Percentiles rank a stretch among this genome's conserved stretches.
These are phyloP conservation scores for Monosporascus sp. DNA, from an alignment of 2,329 filamentous ascomycete species.

Conservation along the genomic window DNA sequence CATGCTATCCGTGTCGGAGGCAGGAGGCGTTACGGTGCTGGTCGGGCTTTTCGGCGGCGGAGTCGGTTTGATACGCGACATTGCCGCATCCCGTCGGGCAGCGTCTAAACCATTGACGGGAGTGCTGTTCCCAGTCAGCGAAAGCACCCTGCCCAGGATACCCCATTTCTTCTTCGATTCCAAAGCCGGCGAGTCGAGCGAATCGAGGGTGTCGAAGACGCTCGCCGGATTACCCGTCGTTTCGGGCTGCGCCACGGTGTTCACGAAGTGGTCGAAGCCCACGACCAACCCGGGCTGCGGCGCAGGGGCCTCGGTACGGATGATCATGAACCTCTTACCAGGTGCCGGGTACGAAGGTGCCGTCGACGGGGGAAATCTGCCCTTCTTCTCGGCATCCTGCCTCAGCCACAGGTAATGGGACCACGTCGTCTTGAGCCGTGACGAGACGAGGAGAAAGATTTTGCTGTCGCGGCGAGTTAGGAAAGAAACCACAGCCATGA, in stretches of 20 bases:
- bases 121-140: slow-evolving; percentile 31
- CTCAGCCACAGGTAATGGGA: slow-evolving; percentile 73
- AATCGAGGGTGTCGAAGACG: slow-evolving; percentile 20
- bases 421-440: slow-evolving; percentile 68
- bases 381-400: slow-evolving; percentile 54
- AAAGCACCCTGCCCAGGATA: slow-evolving; percentile 58
- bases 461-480: slow-evolving; percentile 41
- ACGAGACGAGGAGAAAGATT: slow-evolving; percentile 63
- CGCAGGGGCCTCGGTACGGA: slow-evolving; percentile 64
- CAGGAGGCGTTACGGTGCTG: slow-evolving; percentile 26
- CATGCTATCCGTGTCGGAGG: slow-evolving; percentile 48
- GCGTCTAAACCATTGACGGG: slow-evolving; percentile 44
- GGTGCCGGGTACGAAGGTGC: slow-evolving; percentile 81
- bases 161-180: slow-evolving; percentile 54
- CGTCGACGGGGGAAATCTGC: slow-evolving; percentile 60
- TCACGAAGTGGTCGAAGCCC: slow-evolving; percentile 43
- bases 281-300: slow-evolving; percentile 43
- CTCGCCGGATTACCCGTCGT: slow-evolving; percentile 14
- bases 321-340: slow-evolving; percentile 80
- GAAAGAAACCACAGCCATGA: not conserved
- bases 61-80: slow-evolving; percentile 32
- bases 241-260: slow-evolving; percentile 20
- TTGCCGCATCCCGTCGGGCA: slow-evolving; percentile 44
- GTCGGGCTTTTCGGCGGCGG: slow-evolving; percentile 33
- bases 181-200: not conserved